Conservation (phyloP, 2,329 filamentous ascomycete genomes). For the Colletotrichum sp. region DNA sequence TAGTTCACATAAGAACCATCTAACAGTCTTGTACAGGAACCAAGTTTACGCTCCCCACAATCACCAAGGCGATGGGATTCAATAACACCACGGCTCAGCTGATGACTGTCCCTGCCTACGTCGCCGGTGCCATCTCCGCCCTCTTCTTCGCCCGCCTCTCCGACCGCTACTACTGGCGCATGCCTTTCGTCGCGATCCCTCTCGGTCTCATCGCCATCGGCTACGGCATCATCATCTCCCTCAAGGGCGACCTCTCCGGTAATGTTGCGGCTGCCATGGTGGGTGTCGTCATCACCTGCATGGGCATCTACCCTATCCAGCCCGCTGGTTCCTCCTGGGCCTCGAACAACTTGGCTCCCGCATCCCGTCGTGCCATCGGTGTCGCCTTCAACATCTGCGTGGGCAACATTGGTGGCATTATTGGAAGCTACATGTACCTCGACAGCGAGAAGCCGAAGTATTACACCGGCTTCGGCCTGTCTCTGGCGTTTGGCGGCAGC, state of each 20-base stretch:
- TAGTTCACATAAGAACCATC: background rate
- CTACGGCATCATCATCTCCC: constrained; percentile 62
- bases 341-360: constrained; percentile 67
- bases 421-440: constrained; percentile 44
- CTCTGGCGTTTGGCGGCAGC: constrained; percentile 32
- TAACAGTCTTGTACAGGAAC: constrained; percentile 22
- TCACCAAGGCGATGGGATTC: constrained; percentile 26
- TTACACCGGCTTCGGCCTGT: constrained; percentile 37
- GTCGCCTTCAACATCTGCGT: constrained; percentile 42
- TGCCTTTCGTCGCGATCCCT: constrained; percentile 68
- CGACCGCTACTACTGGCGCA: constrained; percentile 68
- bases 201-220: constrained; percentile 66
- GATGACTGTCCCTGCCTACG: constrained; percentile 63
- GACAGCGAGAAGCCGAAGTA: constrained; percentile 38
- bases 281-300: constrained; percentile 69
- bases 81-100: constrained; percentile 40
- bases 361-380: constrained; percentile 39
- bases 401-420: constrained; percentile 45
- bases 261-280: constrained; percentile 66
- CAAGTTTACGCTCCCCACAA: constrained; percentile 28
- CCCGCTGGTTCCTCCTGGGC: constrained; percentile 69
- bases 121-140: constrained; percentile 67
- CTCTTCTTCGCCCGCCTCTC: constrained; percentile 68
- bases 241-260: constrained; percentile 49
- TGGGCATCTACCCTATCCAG: constrained; percentile 75